Evolutionary conservation across 306 rosid species (phyloP).

Genomic region (Notholithocarpus densiflorus): DNA sequence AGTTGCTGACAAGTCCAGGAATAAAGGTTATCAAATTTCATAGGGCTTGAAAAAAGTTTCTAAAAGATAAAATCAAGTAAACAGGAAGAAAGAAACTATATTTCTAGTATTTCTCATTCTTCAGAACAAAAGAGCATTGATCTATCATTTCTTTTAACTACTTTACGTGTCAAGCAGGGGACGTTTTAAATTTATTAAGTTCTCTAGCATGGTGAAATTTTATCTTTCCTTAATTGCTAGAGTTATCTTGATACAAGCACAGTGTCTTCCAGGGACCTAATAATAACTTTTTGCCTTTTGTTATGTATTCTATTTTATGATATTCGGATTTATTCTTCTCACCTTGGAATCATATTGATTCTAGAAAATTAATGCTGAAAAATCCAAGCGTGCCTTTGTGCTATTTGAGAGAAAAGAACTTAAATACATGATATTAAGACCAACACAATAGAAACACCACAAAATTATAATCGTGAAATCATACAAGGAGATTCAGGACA

Average conservation of each 20-base stretch:
- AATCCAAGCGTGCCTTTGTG: too few species aligned
- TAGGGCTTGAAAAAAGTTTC: background rate
- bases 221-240: background rate
- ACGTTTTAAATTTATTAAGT: background rate
- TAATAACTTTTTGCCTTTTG: background rate
- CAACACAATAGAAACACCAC: background rate
- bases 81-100: background rate
- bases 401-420: background rate
- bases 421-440: background rate
- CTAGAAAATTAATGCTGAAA: too few species aligned
- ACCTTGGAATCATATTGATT: too few species aligned
- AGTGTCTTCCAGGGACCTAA: too few species aligned
- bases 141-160: background rate
- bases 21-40: background rate
- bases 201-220: background rate
- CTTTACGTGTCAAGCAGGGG: background rate
- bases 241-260: background rate
- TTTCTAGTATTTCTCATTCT: background rate
- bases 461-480: background rate
- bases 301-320: background rate
- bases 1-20: background rate
- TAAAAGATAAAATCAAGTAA: background rate
- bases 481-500: background rate
- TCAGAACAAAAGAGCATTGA: background rate
- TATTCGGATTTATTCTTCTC: too few species aligned